Base-by-base conservation (phyloP, 306 rosid species). In the Cicer bijugum region DNA sequence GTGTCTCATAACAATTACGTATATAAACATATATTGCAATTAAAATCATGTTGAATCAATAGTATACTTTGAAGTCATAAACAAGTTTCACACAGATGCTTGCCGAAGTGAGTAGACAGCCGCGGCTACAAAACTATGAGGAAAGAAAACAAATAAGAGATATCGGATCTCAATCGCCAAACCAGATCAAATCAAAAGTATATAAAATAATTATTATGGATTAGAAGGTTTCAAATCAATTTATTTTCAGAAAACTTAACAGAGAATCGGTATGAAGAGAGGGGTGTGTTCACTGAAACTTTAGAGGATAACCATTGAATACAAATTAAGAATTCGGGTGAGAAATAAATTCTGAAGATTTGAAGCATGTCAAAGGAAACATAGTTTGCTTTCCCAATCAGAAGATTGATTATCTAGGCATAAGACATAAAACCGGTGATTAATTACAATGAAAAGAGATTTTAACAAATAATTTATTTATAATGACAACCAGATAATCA, bases 1-100 rank as follows among this genome's bases (percentile, higher is more conserved):
- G 63, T 17, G 47, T 69, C 65, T 56, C 51, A 59, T 3, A 71
- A 57, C 40, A 57, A 69, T 52, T 56, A 51, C 65, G 57, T 40
- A 57, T 59, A 52, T 55, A 45, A 55, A 66, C 40, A 8, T 40
- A 40, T 16, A 61, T 12, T 57, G 14, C 48, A 52, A 44, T 8
- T 37, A 23, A 35, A 10, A 60, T 51, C 72, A 42, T 11, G 44
- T 37, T 11, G 45, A 72, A 45, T 58, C 74, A 16, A 56, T 15
- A 63, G 62, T 62, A 19, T 55, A 53, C 23, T 67, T 7, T 69
- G 12, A 28, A 51, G 38, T 47, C 47, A 40, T 6, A 71, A 76
- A 72, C 8, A 43, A 14, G 57, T 51, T 62, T 67, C 28, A 45
- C 8, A 33, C 5, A 15, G 76, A 61, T 62, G 57, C 20, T 23